Evolutionary conservation across 805 yeast species (phyloP).

Genomic region (Teunomyces stri): DNA sequence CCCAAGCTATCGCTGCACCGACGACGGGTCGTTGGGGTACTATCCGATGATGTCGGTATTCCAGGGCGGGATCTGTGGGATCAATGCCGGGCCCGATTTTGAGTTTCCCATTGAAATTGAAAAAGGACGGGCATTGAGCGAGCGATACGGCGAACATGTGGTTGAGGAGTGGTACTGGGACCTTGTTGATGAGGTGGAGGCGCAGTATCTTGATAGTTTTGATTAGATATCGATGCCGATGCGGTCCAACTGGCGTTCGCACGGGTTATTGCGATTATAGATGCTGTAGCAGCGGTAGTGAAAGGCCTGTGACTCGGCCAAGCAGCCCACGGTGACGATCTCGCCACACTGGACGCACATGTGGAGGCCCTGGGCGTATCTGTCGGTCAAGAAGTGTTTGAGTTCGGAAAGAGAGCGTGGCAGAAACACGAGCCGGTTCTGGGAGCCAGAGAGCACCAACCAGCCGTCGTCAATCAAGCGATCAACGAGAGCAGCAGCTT

Average conservation of each 20-base stretch:
- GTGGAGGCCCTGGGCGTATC: constrained; percentile 42
- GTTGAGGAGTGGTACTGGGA: constrained; percentile 85
- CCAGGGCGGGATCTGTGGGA: constrained; percentile 69
- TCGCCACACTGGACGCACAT: constrained; percentile 52
- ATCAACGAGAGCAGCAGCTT: constrained; percentile 39
- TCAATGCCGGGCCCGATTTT: constrained; percentile 70
- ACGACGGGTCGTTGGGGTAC: constrained; percentile 87
- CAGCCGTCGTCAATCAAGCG: constrained; percentile 51
- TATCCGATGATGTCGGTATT: constrained; percentile 87
- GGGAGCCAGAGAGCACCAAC: constrained; percentile 35
- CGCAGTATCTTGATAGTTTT: constrained; percentile 48
- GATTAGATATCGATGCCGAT: constrained; percentile 20
- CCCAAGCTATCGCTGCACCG: constrained; percentile 44
- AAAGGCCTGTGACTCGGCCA: constrained; percentile 16
- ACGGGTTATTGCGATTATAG: constrained; percentile 16
- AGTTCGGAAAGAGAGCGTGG: constrained; percentile 48
- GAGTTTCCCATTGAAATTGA: constrained; percentile 44
- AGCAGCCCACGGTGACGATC: constrained; percentile 52
- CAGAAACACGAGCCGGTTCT: constrained; percentile 35
- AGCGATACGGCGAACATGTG: constrained; percentile 63
- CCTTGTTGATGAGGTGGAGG: constrained; percentile 78
- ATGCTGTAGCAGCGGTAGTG: constrained; percentile 49
- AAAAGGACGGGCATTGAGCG: constrained; percentile 46
- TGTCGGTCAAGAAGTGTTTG: constrained; percentile 40
- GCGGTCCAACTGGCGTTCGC: constrained; percentile 1